Evolutionary conservation across 306 rosid genomes (phyloP).

Genomic region (Rosa lucieae): DNA sequence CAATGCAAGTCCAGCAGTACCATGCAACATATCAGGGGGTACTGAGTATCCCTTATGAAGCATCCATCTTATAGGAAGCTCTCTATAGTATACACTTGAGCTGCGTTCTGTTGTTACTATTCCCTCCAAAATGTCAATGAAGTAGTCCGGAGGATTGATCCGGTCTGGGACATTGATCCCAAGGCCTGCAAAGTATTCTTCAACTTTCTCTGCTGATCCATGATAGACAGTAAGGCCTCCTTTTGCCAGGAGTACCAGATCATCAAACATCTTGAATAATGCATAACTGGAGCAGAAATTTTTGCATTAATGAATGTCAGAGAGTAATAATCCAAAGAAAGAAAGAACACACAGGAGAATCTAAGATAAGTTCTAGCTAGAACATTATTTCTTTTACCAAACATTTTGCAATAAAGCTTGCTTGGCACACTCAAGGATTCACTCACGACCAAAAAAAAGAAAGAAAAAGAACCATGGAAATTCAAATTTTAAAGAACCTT

Average conservation of each 20-base stretch:
- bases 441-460: too few relatives aligned
- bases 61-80: slow-evolving; percentile 92
- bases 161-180: slow-evolving; percentile 83
- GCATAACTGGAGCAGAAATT: slow-evolving; percentile 65
- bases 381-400: slow-evolving; percentile 11
- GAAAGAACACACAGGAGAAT: not conserved
- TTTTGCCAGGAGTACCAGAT: slow-evolving; percentile 86
- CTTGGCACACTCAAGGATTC: not conserved
- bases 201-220: slow-evolving; percentile 74
- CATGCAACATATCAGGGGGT: slow-evolving; percentile 72
- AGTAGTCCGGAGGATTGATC: slow-evolving; percentile 86
- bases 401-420: not conserved
- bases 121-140: slow-evolving; percentile 90
- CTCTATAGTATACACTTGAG: slow-evolving; percentile 49
- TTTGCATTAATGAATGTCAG: slow-evolving; percentile 25
- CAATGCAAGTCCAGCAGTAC: slow-evolving; percentile 29
- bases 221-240: slow-evolving; percentile 93
- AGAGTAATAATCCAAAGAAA: slow-evolving; percentile 7
- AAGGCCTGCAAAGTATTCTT: slow-evolving; percentile 73
- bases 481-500: not conserved
- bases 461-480: too few relatives aligned
- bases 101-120: slow-evolving; percentile 45
- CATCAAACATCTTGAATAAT: slow-evolving; percentile 95
- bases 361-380: slow-evolving; percentile 9
- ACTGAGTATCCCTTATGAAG: slow-evolving; percentile 68